Base-by-base conservation (phyloP, 805 yeast species). In the Saturnispora quitensis region DNA sequence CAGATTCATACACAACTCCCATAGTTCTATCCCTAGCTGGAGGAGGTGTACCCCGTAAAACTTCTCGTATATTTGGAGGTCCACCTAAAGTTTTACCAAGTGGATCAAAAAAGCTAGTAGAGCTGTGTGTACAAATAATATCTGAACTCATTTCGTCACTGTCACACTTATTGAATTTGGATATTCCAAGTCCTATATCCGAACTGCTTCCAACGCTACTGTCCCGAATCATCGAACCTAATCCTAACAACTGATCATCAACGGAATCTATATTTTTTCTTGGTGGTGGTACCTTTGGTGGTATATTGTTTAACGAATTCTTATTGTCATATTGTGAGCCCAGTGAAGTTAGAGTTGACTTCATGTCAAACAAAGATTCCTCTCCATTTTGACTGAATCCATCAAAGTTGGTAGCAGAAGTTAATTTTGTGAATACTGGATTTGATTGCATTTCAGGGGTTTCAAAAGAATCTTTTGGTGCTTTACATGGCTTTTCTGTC, bases 1-100 rank as follows among this genome's bases (percentile, higher is more conserved):
- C 58, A 9, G 59, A 57, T 46, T 65, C 69, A 53, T 61, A 64
- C 10, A 66, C 52, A 12, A 65, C 61, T 36, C 63, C 61, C 64
- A 65, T 65, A 12, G 55, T 50, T 36, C 67, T 52, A 45, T 63
- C 62, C 18, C 51, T 25, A 31, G 43, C 40, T 5, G 53, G 46
- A 6, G 50, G 52, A 7, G 56, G 53, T 24, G 53, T 52, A 12
- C 50, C 53, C 20, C 53, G 35, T n/a, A 48, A 42, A 31, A 47
- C 48, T 27, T 43, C 43, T 36, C 40, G 25, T 2, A 50, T 50
- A 44, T 50, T 48, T 4, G 48, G 51, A 13, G 51, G 51, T 2
- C 40, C 48, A 13, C 52, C 52, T 7, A 50, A n/a, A 3, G 44
- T 25, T 18, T 43, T 44, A 34, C 38, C 42, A 38, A 38, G 20